Base-by-base conservation (phyloP, 2,329 filamentous ascomycete species). In the Xylariaceae sp. region DNA sequence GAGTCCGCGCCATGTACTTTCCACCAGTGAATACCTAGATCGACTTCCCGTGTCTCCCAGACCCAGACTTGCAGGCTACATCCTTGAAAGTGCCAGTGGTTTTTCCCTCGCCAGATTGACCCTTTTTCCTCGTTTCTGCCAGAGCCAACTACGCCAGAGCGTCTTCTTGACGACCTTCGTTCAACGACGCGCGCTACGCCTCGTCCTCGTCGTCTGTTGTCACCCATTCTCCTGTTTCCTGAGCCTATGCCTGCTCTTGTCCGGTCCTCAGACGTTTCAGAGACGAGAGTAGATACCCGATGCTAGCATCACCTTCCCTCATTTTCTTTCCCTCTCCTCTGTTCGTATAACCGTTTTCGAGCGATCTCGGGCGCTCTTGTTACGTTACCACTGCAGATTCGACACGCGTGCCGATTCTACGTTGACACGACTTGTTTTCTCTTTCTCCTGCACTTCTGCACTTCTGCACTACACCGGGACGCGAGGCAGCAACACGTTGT, bases 251-350 rank as follows among this genome's bases (percentile, higher is more conserved):
- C 51, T 59, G 62, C 57, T 51, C 39, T n/a, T 45, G 37, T 49
- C 17, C 55, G 51, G 30, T 50, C 51, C 49, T 56, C 58, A 57
- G 56, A 54, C 58, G 57, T 53, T 51, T 53, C 49, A 57, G 52
- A 47, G 18, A 44, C 53, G 51, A 59, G 41, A 62, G 57, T 57
- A 47, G 58, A 60, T 60, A 56, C 61, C 65, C 64, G 65, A 66
- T 66, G 65, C 64, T 56, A 65, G 64, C 65, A 65, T 66, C 65
- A 65, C 55, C 52, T 65, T 15, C 65, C 58, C 59, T 65, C 65
- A 45, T 66, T 66, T 60, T 52, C 55, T 50, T 64, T 61, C 50
- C 55, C 56, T 59, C 65, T 59, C 65, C 63, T 54, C 58, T 52
- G 45, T 64, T 61, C 63, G 58, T 61, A 61, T 51, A 61, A 41